Percentiles rank a stretch among this genome's conserved stretches.
These are phyloP conservation scores for Balansia obtecta DNA, from an alignment of 2,329 filamentous ascomycete genomes.

Conservation along the genomic window DNA sequence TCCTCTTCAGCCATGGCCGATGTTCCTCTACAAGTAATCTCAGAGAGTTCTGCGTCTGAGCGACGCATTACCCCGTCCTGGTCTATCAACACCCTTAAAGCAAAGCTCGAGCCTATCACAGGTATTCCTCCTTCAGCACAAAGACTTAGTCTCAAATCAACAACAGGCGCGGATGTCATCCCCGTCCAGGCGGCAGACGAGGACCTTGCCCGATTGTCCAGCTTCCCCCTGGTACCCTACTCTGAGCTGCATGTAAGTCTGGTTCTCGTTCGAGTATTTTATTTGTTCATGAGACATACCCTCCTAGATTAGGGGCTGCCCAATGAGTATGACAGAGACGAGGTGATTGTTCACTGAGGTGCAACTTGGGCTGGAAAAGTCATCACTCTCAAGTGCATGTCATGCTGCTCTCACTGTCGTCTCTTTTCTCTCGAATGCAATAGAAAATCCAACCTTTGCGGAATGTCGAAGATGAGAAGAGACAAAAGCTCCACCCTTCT, in stretches of 20 bases:
- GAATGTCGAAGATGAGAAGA: not conserved
- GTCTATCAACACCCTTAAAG: conserved; percentile 73
- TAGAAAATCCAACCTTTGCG: not conserved
- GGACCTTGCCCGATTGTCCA: conserved; percentile 51
- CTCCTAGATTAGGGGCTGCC: conserved; percentile 3
- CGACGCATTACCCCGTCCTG: conserved; percentile 86
- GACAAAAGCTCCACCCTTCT: not conserved
- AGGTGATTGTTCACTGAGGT: not conserved
- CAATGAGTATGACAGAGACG: not conserved
- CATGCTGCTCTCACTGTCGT: not conserved
- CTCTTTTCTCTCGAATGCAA: not conserved
- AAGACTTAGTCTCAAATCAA: conserved; percentile 56
- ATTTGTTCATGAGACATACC: conserved; percentile 7
- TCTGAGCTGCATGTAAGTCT: conserved; percentile 68
- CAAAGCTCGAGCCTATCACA: conserved; percentile 83
- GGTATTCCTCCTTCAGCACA: conserved; percentile 77
- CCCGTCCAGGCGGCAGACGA: conserved; percentile 61
- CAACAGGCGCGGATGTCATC: conserved; percentile 41
- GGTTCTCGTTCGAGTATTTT: conserved; percentile 10
- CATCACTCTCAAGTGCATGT: not conserved
- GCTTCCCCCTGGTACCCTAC: conserved; percentile 58
- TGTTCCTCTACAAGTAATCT: conserved; percentile 62
- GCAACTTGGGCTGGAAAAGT: not conserved
- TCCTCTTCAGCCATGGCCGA: conserved; percentile 43
- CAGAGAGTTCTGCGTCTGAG: conserved; percentile 70